Conservation (phyloP, 257 asterid genomes). For the Solanum microdontum region DNA sequence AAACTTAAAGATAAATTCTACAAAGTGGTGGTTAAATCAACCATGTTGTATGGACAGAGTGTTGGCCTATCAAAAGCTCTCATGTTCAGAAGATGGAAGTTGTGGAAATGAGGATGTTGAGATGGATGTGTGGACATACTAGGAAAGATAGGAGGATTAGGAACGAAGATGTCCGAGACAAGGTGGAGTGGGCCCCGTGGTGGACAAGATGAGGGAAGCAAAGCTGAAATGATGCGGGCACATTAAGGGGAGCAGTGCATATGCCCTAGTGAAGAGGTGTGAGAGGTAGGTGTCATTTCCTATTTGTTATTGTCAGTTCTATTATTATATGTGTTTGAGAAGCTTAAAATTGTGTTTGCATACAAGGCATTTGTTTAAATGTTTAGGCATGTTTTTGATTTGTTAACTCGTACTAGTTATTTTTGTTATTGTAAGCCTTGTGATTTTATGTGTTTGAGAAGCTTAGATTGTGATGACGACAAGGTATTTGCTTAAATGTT, state of each 20-base stretch:
- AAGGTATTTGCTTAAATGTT: neutral
- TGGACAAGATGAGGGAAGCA: neutral
- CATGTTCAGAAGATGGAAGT: neutral
- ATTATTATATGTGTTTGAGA: neutral
- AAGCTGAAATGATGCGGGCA: neutral
- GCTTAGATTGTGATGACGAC: neutral
- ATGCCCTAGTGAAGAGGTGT: neutral
- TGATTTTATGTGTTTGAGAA: no score
- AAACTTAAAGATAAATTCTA: neutral
- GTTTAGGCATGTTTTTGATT: neutral
- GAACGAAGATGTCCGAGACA: neutral
- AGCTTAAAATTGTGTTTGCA: neutral
- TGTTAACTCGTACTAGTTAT: neutral
- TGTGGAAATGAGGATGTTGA: neutral
- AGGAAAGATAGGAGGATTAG: neutral
- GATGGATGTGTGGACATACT: neutral
- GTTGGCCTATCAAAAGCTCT: neutral
- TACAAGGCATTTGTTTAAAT: neutral
- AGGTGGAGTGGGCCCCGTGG: neutral
- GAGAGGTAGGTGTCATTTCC: neutral
- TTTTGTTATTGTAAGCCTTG: neutral
- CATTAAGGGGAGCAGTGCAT: neutral
- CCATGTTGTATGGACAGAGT: neutral
- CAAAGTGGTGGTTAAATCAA: neutral
- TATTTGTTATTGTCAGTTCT: neutral